Conservation (phyloP, 1,284 basidiomycete genomes). For the Sphagnurus paluster region DNA sequence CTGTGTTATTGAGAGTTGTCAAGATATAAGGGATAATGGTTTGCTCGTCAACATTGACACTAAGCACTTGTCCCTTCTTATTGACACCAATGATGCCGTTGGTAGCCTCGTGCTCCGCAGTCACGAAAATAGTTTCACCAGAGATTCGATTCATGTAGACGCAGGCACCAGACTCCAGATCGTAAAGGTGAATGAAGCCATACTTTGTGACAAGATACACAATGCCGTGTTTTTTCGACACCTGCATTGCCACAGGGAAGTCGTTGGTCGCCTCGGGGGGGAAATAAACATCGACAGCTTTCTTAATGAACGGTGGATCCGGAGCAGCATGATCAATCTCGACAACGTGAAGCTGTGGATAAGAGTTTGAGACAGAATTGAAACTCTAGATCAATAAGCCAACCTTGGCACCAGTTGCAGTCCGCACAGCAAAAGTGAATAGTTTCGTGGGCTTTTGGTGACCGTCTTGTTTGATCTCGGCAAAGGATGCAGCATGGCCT, state of each 20-base stretch:
- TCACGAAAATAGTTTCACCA: conserved; percentile 99
- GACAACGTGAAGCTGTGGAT: conserved; percentile 87
- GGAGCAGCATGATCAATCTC: conserved; percentile 97
- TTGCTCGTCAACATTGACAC: conserved; percentile 96
- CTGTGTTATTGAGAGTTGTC: conserved; percentile 93
- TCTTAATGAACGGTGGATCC: conserved; percentile 97
- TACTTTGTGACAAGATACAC: conserved; percentile 99
- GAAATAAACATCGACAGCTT: conserved; percentile 99
- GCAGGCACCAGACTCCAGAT: conserved; percentile 97
- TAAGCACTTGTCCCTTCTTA: conserved; percentile 98
- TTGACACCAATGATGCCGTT: conserved; percentile 99
- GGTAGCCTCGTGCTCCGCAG: conserved; percentile 92
- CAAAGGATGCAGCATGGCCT: conserved; percentile 97
- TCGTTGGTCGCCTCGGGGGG: conserved; percentile 98
- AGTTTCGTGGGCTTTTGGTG: conserved; percentile 85
- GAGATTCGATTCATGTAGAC: conserved; percentile 99
- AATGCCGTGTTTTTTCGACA: conserved; percentile 96
- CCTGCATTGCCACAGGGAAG: conserved; percentile 99
- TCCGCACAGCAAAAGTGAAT: conserved; percentile 95
- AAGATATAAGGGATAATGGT: conserved; percentile 96
- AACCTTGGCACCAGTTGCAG: conserved; percentile 95
- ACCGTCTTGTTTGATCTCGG: conserved; percentile 89
- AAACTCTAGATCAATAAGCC: conserved; percentile 24
- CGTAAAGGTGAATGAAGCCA: conserved; percentile 99
- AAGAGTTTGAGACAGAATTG: neutral